Evolutionary conservation across 2,329 filamentous ascomycete species (phyloP).

Genomic region (Phaeophleospora eucalypticola): DNA sequence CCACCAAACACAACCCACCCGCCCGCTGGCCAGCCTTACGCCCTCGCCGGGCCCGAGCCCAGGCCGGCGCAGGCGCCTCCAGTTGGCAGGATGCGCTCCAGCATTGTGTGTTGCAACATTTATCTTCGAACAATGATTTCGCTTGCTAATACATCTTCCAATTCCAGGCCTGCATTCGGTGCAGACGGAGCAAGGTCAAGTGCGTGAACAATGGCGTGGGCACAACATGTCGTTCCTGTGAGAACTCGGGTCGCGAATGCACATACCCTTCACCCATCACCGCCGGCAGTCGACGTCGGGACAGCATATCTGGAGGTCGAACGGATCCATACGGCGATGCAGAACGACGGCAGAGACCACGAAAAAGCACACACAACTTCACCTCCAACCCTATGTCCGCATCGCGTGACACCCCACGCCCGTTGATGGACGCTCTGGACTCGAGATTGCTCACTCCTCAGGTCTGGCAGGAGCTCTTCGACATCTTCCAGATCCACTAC

Average conservation of each 20-base stretch:
- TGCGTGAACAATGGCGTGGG: slow-evolving; percentile 74
- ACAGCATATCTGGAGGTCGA: slow-evolving; percentile 18
- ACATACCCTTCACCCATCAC: slow-evolving; percentile 59
- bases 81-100: slow-evolving; percentile 60
- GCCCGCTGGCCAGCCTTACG: slow-evolving; percentile 12
- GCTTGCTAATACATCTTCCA: too few species aligned
- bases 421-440: slow-evolving; percentile 56
- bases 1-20: too few species aligned
- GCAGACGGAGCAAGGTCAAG: slow-evolving; percentile 79
- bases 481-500: slow-evolving; percentile 67
- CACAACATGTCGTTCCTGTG: slow-evolving; percentile 70
- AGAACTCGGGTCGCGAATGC: slow-evolving; percentile 67
- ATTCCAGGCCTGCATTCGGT: slow-evolving; percentile 72
- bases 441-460: slow-evolving; percentile 59
- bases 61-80: slow-evolving; percentile 27
- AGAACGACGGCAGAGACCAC: slow-evolving; percentile 32
- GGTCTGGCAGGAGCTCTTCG: slow-evolving; percentile 66
- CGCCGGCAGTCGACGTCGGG: slow-evolving; percentile 28
- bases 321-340: slow-evolving; percentile 22
- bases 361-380: slow-evolving; percentile 37
- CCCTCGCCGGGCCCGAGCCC: slow-evolving; percentile 26
- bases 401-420: slow-evolving; percentile 42
- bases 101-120: too few species aligned
- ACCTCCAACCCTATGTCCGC: slow-evolving; percentile 34
- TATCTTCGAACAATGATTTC: too few species aligned